Evolutionary conservation across 1,284 basidiomycete genomes (phyloP).

Genomic region (Sphaerobolus stellatus): DNA sequence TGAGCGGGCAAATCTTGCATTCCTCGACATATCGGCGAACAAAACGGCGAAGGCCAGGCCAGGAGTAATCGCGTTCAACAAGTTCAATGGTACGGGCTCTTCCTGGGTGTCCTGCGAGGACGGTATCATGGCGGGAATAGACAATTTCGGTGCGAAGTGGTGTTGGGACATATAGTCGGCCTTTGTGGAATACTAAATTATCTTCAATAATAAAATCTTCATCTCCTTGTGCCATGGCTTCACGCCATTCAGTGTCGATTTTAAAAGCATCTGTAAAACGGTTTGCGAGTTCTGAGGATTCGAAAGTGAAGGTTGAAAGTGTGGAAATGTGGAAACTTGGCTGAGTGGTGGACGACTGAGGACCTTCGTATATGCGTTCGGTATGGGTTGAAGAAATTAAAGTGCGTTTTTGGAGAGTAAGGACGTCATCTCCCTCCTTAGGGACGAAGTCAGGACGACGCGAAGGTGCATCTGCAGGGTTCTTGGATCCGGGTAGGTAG

Average conservation of each 20-base stretch:
- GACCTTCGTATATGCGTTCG: constrained; percentile 5
- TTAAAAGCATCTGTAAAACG: not conserved
- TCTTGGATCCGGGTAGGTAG: constrained; percentile 21
- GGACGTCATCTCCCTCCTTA: constrained; percentile 7
- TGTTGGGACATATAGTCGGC: constrained; percentile 8
- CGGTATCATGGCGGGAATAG: constrained; percentile 10
- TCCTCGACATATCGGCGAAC: constrained; percentile 6
- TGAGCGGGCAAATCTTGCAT: constrained; percentile 9
- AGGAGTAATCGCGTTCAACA: constrained; percentile 11
- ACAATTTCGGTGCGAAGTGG: constrained; percentile 8
- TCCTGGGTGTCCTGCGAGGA: constrained; percentile 14
- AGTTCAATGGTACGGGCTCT: constrained; percentile 9
- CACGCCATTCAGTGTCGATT: not conserved
- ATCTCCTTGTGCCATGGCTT: too few relatives aligned
- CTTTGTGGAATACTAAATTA: constrained; percentile 11
- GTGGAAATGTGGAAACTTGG: too few relatives aligned
- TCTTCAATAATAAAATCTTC: not conserved
- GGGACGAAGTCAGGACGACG: constrained; percentile 32
- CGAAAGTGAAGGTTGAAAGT: not conserved
- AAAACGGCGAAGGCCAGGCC: constrained; percentile 5
- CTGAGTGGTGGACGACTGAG: not conserved
- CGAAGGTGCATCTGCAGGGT: constrained; percentile 35
- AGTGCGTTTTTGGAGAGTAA: not conserved
- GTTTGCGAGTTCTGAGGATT: not conserved
- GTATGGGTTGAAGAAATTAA: constrained; percentile 6